These are phyloP conservation scores for Fusarium algeriense DNA, from an alignment of 2,329 filamentous ascomycete species.

Conservation along the genomic window DNA sequence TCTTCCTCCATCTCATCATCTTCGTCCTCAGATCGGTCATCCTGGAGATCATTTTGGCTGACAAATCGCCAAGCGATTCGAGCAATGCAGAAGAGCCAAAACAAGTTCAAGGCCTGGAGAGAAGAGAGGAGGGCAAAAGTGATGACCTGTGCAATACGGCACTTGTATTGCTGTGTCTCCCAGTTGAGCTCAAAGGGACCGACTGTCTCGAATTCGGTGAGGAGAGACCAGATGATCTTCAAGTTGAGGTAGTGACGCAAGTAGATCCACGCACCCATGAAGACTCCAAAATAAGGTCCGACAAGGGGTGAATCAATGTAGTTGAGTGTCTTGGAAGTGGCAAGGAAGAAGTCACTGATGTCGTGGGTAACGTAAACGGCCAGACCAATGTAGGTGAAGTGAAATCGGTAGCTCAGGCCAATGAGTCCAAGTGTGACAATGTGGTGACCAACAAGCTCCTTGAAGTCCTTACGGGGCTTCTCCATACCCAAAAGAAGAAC, in stretches of 20 bases:
- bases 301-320: conserved; percentile 85
- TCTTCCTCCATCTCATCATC: conserved; percentile 67
- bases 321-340: conserved; percentile 91
- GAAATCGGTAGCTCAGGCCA: conserved; percentile 89
- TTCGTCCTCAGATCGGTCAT: conserved; percentile 78
- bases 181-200: conserved; percentile 83
- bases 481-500: conserved; percentile 89
- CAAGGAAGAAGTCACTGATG: conserved; percentile 94
- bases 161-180: conserved; percentile 83
- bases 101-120: conserved; percentile 81
- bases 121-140: conserved; percentile 72
- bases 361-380: conserved; percentile 96
- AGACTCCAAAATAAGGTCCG: conserved; percentile 85
- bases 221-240: conserved; percentile 78
- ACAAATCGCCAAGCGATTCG: conserved; percentile 80
- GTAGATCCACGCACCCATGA: conserved; percentile 89
- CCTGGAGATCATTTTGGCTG: conserved; percentile 70
- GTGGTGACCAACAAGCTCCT: conserved; percentile 91
- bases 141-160: conserved; percentile 75
- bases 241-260: conserved; percentile 88
- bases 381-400: conserved; percentile 95
- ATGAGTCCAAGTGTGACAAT: conserved; percentile 90
- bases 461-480: conserved; percentile 95
- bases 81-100: conserved; percentile 84
- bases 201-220: conserved; percentile 80